Base-by-base conservation (phyloP, 139 green algal species). In the Chlorella ohadii region DNA sequence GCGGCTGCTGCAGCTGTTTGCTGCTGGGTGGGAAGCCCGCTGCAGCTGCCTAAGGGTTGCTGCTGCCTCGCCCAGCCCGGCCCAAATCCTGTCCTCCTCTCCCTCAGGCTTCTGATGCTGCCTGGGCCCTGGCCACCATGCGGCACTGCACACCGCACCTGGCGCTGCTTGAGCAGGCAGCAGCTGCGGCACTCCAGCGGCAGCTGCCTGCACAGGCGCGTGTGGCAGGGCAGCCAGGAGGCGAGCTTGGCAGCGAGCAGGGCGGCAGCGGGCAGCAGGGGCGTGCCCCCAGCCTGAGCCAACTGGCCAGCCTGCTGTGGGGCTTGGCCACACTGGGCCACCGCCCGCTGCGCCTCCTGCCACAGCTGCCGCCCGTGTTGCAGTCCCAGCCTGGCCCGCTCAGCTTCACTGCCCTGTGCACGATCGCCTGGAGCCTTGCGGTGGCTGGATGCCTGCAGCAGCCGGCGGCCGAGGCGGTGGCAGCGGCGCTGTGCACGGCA, bases 71-170 rank as follows among this genome's bases (percentile, higher is more conserved):
- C n/a, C n/a, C n/a, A n/a, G n/a, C n/a, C n/a, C n/a, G n/a, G n/a
- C n/a, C n/a, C n/a, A n/a, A n/a, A n/a, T n/a, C n/a, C n/a, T n/a
- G n/a, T n/a, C n/a, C n/a, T n/a, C 55, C 19, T 19, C 3, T 80
- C 11, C 19, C 11, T 17, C 77, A 83, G 77, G 77, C 73, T 15
- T 51, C 41, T 19, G 77, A 83, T 16, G 38, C 33, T 0, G 22
- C n/a, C 47, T 61, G 23, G 79, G 79, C 79, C 2, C 79, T 84
- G 34, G 79, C n/a, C 13, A 76, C 19, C 22, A 78, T 68, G 64
- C 65, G 79, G 11, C 79, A 84, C 47, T 33, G 64, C 64, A 84
- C 79, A 9, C 33, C 23, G 2, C 55, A 84, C 79, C 79, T 84
- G 51, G 4, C 51, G 3, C 67, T 79, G 33, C 31, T 84, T 25